Base-by-base conservation (phyloP, 1,284 basidiomycete genomes). In the Porogramme epimiltina region DNA sequence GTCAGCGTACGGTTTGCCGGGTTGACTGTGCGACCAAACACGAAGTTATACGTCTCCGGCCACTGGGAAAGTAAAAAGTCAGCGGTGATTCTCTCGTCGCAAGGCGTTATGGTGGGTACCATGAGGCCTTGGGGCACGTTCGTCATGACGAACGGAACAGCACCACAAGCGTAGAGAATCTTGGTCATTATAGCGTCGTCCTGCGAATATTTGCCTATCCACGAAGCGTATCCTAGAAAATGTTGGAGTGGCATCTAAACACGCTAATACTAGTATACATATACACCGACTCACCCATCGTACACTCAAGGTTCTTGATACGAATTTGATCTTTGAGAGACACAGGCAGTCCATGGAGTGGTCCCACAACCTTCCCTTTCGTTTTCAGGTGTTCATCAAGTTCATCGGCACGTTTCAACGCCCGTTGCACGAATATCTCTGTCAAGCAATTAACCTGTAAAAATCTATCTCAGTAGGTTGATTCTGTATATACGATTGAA, bases 101-200 rank as follows among this genome's bases (percentile, higher is more conserved):
- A 49, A 42, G n/a, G n/a, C n/a, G n/a, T n/a, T n/a, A n/a, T n/a
- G n/a, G n/a, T n/a, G n/a, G n/a, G n/a, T 36, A 63, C 67, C 58
- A 69, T 61, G 75, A 95, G 82, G 0, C 91, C 94, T 69, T 94
- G 89, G 2, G 85, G 84, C 13, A 88, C 78, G 62, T 93, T 94
- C 16, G 85, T 89, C 66, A 88, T 88, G 64, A 76, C 78, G 55
- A 86, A 79, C 3, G 78, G 73, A n/a, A 85, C 73, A 0, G 76
- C 83, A 2, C 84, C 84, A 4, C 52, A 56, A 16, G 53, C 56
- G 24, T 58, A 53, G n/a, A 63, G 44, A 2, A 62, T 43, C 31
- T 59, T 49, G 13, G 52, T 56, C 15, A 63, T 51, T 33, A 54
- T 58, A 0, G 58, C 58, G 28, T 63, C 60, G n/a, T 52, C 43